Evolutionary conservation across 768 basidiomycete species (phyloP), one percentile per base, ranked within the genome.

Genomic region (Trametes sanguinea): DNA sequence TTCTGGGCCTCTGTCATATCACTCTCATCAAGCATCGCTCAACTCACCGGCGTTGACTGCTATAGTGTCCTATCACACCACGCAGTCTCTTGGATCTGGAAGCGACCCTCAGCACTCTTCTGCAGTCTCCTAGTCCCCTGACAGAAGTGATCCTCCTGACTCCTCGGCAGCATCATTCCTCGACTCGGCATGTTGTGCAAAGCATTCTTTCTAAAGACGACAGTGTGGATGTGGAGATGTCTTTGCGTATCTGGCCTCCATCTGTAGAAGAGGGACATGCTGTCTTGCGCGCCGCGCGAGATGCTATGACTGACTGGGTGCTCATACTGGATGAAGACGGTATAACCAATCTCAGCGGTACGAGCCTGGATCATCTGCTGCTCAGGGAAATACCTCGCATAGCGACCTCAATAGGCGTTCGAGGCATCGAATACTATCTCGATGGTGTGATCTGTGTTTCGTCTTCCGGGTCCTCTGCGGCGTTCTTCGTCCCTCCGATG

Each of bases 401-500:
- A 79, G 13, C 81, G 77, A 30, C 54, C 1, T 63, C 67, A 11
- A 68, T 77, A 51, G 84, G 85, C 17, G 81, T 80, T 1, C 72
- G 72, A 46, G 78, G 79, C 40, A 57, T 75, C 30, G 54, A 66
- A 8, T 70, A 60, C 16, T 56, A 63, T 22, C 33, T 50, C 6
- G 42, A 52, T 16, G 66, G 53, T 17, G 17, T 46, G 35, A 11
- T 22, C 29, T 69, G 67, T 51, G 22, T 79, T 45, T 54, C 63
- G n/a, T 69, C 76, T 5, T 71, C 74, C 8, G 67, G 68, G 0
- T 60, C 63, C 7, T 68, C 74, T 33, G 85, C 82, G 2, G 69
- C 75, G 3, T 85, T 82, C 70, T 74, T 90, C 2, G 68, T 83
- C 2, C 89, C 89, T 14, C 89, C 89, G 2, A 85, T 90, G 62